Evolutionary conservation across 2,329 filamentous ascomycete species (phyloP), one percentile per base, ranked within the genome.

Genomic region (Aspergillus caelatus): DNA sequence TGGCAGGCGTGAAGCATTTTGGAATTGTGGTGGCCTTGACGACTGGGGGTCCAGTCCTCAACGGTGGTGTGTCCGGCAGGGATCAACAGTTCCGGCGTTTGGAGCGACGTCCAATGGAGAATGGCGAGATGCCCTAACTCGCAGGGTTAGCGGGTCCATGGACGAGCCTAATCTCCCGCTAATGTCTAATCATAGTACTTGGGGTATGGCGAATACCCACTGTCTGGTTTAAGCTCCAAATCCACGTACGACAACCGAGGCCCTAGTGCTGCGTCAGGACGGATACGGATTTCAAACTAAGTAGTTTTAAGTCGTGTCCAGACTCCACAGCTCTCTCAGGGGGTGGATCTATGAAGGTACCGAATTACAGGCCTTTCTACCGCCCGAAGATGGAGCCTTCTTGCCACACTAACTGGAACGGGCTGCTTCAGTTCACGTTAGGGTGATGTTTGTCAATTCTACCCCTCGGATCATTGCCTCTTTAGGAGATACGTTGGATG

Each of bases 11-110:
- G n/a, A 23, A 55, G 32, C n/a, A 23, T 55, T 55, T 55, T 26
- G 26, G 1, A 26, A 26, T 26, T 26, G 3, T 1, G 52, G 30
- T 23, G n/a, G 26, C 26, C 21, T 14, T 55, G 52, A 41, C n/a
- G n/a, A 1, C n/a, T 55, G 14, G 32, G 21, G 5, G 14, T 16
- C 21, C 36, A 39, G 41, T 11, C 19, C 32, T 55, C 23, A 55
- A 55, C 52, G 52, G 52, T 39, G 52, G 9, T 54, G 52, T 14
- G n/a, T 36, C 28, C 16, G 28, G 32, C 52, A 55, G 52, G 10
- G 52, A 55, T 55, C 52, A 55, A 39, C 52, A 39, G 52, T 16
- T 28, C 23, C 52, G 52, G 52, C 34, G 52, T 39, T 55, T 55
- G 52, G n/a, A 36, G 14, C n/a, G 23, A 14, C 32, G 36, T 55